Evolutionary conservation across 2,329 filamentous ascomycete genomes (phyloP).

Genomic region (Hansfordia pulvinata): DNA sequence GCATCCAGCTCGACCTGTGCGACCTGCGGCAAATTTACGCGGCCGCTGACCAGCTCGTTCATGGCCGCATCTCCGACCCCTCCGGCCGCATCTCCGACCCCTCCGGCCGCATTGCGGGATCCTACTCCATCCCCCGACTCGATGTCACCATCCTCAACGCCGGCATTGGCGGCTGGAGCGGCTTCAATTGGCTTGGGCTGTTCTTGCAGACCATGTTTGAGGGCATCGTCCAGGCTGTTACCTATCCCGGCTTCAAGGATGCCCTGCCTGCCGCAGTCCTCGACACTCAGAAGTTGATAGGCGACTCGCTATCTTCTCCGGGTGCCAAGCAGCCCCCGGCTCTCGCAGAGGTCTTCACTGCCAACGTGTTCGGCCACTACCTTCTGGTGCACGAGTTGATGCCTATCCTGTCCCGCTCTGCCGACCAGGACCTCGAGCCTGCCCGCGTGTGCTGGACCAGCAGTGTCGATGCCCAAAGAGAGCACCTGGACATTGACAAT

Average conservation of each 20-base stretch:
- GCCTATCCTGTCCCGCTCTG: slow-evolving; percentile 53
- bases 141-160: slow-evolving; percentile 78
- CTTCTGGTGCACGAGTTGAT: slow-evolving; percentile 70
- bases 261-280: slow-evolving; percentile 33
- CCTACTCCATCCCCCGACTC: slow-evolving; percentile 61
- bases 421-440: slow-evolving; percentile 21
- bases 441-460: slow-evolving; percentile 79
- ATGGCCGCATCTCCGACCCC: slow-evolving; percentile 30
- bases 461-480: slow-evolving; percentile 54
- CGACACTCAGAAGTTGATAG: slow-evolving; percentile 20
- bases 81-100: slow-evolving; percentile 23
- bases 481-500: slow-evolving; percentile 41
- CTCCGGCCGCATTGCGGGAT: too few relatives aligned
- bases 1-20: slow-evolving; percentile 46
- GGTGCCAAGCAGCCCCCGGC: slow-evolving; percentile 31
- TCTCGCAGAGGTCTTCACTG: slow-evolving; percentile 73
- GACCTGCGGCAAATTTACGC: slow-evolving; percentile 35
- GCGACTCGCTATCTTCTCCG: slow-evolving; percentile 11
- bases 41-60: slow-evolving; percentile 31
- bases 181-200: slow-evolving; percentile 56
- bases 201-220: slow-evolving; percentile 36
- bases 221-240: slow-evolving; percentile 53
- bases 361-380: slow-evolving; percentile 94
- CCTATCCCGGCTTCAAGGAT: slow-evolving; percentile 68
- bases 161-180: slow-evolving; percentile 75